A percentile compares a stretch with the other conserved stretches of the same genome.
These are phyloP conservation scores for Pyrenochaeta sp. DNA, from an alignment of 2,329 filamentous ascomycete genomes.

Conservation along the genomic window DNA sequence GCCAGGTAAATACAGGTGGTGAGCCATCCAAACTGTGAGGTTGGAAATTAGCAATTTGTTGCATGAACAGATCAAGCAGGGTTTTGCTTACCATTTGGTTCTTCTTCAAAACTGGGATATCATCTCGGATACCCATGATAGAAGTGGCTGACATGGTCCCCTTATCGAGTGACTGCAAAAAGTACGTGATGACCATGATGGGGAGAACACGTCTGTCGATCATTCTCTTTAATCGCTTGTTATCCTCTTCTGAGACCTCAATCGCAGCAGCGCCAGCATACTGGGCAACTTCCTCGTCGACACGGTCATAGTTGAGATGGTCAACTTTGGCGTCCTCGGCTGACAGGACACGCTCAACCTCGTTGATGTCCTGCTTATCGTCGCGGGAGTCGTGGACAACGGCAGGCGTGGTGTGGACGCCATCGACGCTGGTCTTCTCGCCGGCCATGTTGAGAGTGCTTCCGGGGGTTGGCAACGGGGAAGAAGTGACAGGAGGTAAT, in stretches of 20 bases:
- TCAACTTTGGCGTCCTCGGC: conserved; percentile 57
- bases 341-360: conserved; percentile 60
- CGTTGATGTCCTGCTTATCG: conserved; percentile 46
- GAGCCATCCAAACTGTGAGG: conserved; percentile 69
- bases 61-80: not conserved
- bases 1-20: conserved; percentile 78
- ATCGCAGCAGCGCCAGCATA: conserved; percentile 67
- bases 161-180: conserved; percentile 72
- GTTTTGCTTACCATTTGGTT: conserved; percentile 31
- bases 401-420: conserved; percentile 23
- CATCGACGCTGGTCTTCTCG: conserved; percentile 22
- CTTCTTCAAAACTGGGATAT: conserved; percentile 41
- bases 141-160: conserved; percentile 69
- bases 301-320: conserved; percentile 63
- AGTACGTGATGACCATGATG: conserved; percentile 78
- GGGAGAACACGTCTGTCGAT: conserved; percentile 73
- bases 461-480: conserved; percentile 14
- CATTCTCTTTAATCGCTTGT: conserved; percentile 66
- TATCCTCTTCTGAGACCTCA: conserved; percentile 66
- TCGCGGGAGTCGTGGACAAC: conserved; percentile 14
- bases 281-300: conserved; percentile 75
- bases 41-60: conserved; percentile 10
- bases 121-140: conserved; percentile 66
- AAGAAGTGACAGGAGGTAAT: conserved; percentile 14
- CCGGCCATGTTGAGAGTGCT: conserved; percentile 29